Percentiles rank a stretch among this genome's conserved stretches.
phyloP scores from a whole-genome alignment of 257 asterid genomes.

The Fraxinus excelsior region DNA sequence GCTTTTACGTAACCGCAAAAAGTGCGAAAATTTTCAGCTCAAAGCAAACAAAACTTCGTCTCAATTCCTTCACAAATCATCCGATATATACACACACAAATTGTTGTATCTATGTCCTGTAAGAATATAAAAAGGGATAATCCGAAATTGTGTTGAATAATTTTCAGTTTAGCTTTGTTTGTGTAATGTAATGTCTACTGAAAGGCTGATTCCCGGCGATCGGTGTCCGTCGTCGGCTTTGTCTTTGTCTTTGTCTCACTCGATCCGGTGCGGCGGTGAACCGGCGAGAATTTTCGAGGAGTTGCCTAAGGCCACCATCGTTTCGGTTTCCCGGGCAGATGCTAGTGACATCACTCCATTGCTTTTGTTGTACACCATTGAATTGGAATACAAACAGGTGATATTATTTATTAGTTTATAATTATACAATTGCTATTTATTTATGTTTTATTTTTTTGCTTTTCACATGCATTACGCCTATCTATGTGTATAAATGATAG shows the following conservation, averaged over 20 bases:
- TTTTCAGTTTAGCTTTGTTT: background rate
- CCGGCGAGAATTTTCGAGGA: constrained; percentile 67
- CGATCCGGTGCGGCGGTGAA: constrained; percentile 46
- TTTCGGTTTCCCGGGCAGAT: constrained; percentile 77
- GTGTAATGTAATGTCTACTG: constrained; percentile 62
- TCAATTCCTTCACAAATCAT: too few species aligned
- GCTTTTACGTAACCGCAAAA: too few species aligned
- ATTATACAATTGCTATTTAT: background rate
- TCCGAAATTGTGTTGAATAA: background rate
- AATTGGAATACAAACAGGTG: constrained; percentile 85
- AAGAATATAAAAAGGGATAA: background rate
- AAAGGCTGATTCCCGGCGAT: constrained; percentile 54
- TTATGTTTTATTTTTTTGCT: background rate
- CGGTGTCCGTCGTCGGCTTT: constrained; percentile 33
- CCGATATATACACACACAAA: background rate
- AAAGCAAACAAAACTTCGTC: too few species aligned
- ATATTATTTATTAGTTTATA: background rate
- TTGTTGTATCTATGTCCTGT: background rate
- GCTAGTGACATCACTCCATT: constrained; percentile 80
- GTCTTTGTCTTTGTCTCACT: constrained; percentile 54
- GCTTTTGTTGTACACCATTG: constrained; percentile 83
- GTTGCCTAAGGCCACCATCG: constrained; percentile 68
- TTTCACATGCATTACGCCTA: background rate
- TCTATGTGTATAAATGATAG: background rate
- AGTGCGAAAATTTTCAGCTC: too few species aligned